Evolutionary conservation across 1,139 yeast species (phyloP).

Genomic region (Candida albicans): DNA sequence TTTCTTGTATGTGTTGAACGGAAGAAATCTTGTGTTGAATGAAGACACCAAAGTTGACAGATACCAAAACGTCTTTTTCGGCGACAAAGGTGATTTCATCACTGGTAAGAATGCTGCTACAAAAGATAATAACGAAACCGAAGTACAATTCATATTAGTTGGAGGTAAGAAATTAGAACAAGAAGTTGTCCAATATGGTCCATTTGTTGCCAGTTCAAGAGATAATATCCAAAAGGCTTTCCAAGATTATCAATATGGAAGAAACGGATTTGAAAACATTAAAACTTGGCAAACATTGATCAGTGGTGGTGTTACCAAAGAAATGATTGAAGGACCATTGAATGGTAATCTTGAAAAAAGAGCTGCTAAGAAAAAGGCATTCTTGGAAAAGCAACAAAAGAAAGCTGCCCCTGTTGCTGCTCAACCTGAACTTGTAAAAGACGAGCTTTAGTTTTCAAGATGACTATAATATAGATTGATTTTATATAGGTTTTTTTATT

Average conservation of each 20-base stretch:
- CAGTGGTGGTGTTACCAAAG: constrained; percentile 56
- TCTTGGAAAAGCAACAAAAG: constrained; percentile 18
- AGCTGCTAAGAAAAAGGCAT: constrained; percentile 29
- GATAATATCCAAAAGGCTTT: constrained; percentile 68
- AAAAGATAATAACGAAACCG: constrained; percentile 23
- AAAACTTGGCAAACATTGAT: constrained; percentile 69
- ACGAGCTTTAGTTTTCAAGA: constrained; percentile 17
- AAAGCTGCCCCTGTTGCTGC: constrained; percentile 11
- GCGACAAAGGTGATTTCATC: constrained; percentile 61
- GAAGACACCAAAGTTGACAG: constrained; percentile 43
- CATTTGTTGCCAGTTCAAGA: constrained; percentile 72
- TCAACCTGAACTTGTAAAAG: constrained; percentile 14
- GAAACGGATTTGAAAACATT: constrained; percentile 75
- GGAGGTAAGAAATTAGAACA: constrained; percentile 82
- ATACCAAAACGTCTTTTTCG: constrained; percentile 61
- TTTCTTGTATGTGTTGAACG: constrained; percentile 69
- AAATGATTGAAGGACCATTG: constrained; percentile 43
- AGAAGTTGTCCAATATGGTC: constrained; percentile 84
- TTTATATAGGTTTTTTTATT: background rate
- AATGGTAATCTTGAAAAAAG: constrained; percentile 36
- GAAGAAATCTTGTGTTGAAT: constrained; percentile 52
- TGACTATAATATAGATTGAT: background rate
- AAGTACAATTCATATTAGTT: constrained; percentile 61
- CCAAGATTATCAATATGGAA: constrained; percentile 63
- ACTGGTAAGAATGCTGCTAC: constrained; percentile 48